Evolutionary conservation across 2,329 filamentous ascomycete species (phyloP).

Genomic region (Fusarium camptoceras): DNA sequence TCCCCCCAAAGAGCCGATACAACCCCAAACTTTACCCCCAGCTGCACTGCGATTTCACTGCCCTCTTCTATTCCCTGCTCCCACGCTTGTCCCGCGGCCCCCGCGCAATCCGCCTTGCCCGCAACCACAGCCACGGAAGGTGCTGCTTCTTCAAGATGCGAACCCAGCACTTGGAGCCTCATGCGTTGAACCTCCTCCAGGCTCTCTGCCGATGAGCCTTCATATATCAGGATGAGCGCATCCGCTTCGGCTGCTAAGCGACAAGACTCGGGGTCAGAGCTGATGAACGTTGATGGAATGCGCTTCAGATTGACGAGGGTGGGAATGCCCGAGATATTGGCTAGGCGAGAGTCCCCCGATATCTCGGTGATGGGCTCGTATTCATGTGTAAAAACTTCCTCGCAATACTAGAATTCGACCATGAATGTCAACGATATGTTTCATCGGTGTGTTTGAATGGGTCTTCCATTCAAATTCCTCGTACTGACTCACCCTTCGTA

Average conservation of each 20-base stretch:
- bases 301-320: constrained; percentile 32
- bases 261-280: constrained; percentile 6
- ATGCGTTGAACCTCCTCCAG: constrained; percentile 28
- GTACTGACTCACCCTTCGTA: constrained; percentile 32
- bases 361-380: constrained; percentile 36
- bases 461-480: neutral
- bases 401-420: constrained; percentile 24
- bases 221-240: constrained; percentile 35
- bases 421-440: neutral
- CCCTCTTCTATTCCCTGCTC: constrained; percentile 24
- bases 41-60: constrained; percentile 22
- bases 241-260: constrained; percentile 28
- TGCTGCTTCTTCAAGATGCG: constrained; percentile 10
- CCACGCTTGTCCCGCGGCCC: constrained; percentile 26
- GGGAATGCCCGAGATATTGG: constrained; percentile 22
- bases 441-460: neutral
- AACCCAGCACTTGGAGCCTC: constrained; percentile 21
- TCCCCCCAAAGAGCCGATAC: constrained; percentile 36
- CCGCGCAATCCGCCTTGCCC: constrained; percentile 32
- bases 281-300: constrained; percentile 31
- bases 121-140: constrained; percentile 29
- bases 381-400: constrained; percentile 29
- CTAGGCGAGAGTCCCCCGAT: constrained; percentile 25
- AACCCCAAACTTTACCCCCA: constrained; percentile 34
- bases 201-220: constrained; percentile 15